A percentile compares a stretch with the other conserved stretches of the same genome.
These are phyloP conservation scores for Coccomyxa sp. DNA, from an alignment of 139 green algal species.

Conservation along the genomic window DNA sequence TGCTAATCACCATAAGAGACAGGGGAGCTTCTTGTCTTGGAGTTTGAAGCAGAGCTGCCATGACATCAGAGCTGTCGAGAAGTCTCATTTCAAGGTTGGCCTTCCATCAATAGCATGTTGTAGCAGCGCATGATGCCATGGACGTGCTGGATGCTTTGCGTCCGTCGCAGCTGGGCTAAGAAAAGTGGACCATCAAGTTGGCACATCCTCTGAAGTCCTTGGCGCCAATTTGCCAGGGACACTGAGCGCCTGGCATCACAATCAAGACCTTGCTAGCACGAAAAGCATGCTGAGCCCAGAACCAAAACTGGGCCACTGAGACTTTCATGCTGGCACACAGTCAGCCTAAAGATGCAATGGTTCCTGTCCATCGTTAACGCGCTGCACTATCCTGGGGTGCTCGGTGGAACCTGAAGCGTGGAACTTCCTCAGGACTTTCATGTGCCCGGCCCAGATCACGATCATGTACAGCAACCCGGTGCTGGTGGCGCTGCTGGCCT, in stretches of 20 bases:
- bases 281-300: not conserved
- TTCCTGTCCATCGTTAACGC: not conserved
- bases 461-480: conserved; percentile 41
- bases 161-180: no score
- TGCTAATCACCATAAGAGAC: not conserved
- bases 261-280: no score
- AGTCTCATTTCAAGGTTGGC: not conserved
- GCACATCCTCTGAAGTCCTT: no score
- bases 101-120: not conserved
- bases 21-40: not conserved
- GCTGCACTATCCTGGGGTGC: no score
- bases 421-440: not conserved
- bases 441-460: conserved; percentile 20
- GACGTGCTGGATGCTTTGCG: no score
- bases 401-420: not conserved
- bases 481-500: conserved; percentile 28
- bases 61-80: not conserved
- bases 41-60: no score
- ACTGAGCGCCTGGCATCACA: no score
- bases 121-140: not conserved
- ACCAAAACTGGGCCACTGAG: not conserved
- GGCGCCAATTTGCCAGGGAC: no score
- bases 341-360: not conserved
- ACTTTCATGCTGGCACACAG: not conserved
- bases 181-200: no score